These are phyloP conservation scores for Fusarium sp. DNA, from an alignment of 2,329 filamentous ascomycete species.

Conservation along the genomic window DNA sequence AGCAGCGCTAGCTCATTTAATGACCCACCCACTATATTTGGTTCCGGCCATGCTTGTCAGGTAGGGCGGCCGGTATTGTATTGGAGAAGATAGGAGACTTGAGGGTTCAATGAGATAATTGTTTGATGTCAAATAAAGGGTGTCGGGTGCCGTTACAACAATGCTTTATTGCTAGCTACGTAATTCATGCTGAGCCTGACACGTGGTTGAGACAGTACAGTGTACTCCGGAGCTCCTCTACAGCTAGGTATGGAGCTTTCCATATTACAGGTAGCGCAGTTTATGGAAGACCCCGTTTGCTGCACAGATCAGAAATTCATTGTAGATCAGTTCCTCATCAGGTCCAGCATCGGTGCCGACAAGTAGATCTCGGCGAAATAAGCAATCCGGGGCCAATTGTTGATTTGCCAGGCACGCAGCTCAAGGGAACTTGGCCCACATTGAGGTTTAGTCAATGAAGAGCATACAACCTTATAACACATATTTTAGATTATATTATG, in stretches of 20 bases:
- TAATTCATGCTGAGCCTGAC: slow-evolving; percentile 10
- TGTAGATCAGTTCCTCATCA: slow-evolving; percentile 39
- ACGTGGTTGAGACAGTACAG: slow-evolving; percentile 12
- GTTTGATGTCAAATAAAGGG: no score
- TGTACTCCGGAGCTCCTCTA: no score
- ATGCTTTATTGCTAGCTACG: not conserved
- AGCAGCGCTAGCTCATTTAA: slow-evolving; percentile 17
- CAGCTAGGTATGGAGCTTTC: slow-evolving; percentile 1
- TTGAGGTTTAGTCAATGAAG: not conserved
- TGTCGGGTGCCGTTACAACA: not conserved
- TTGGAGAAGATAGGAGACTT: not conserved
- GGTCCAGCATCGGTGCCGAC: slow-evolving; percentile 34
- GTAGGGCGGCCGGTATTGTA: slow-evolving; percentile 4
- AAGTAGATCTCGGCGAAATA: slow-evolving; percentile 33
- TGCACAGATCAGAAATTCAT: slow-evolving; percentile 37
- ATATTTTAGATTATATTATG: not conserved
- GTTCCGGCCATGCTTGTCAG: slow-evolving; percentile 12
- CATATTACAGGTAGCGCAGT: slow-evolving; percentile 2
- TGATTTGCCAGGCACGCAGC: slow-evolving; percentile 1
- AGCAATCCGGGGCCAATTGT: slow-evolving; percentile 31
- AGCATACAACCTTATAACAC: not conserved
- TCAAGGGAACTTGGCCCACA: slow-evolving; percentile 15
- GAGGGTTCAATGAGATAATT: slow-evolving; percentile 24
- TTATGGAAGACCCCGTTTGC: slow-evolving; percentile 2
- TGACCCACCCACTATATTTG: slow-evolving; percentile 29